A percentile compares a stretch with the other conserved stretches of the same genome.
phyloP scores from a whole-genome alignment of 1,139 yeast genomes.

The Pneumocystis canis region DNA sequence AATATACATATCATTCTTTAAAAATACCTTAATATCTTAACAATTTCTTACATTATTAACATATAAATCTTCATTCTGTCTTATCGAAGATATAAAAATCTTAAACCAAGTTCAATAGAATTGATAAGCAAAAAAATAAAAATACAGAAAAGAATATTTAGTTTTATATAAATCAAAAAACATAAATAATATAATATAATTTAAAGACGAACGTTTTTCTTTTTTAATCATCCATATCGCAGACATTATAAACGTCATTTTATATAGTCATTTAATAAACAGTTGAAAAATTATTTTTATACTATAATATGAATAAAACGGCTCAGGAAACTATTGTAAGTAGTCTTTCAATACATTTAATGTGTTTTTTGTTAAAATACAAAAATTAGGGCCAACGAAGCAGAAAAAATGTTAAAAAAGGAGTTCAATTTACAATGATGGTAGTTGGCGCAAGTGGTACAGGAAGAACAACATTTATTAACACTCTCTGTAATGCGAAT shows the following conservation, averaged over 20 bases:
- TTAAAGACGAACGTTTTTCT: too few species aligned
- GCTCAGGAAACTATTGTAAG: neutral
- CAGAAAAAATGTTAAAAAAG: slow-evolving; percentile 68
- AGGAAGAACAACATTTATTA: slow-evolving; percentile 73
- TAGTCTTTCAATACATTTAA: neutral
- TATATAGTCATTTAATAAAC: neutral
- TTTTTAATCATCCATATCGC: neutral
- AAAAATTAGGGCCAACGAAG: slow-evolving; percentile 16
- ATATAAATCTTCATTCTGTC: too few species aligned
- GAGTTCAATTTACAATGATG: slow-evolving; percentile 67
- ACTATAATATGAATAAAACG: neutral
- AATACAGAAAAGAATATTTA: too few species aligned
- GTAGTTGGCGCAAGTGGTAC: slow-evolving; percentile 64
- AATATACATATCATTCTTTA: too few species aligned
- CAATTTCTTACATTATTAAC: too few species aligned
- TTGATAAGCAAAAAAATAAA: too few species aligned
- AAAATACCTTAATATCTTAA: too few species aligned
- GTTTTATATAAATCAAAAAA: too few species aligned
- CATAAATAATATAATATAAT: too few species aligned
- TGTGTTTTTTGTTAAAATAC: neutral
- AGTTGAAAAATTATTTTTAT: neutral
- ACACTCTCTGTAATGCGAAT: slow-evolving; percentile 78
- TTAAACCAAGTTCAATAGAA: too few species aligned
- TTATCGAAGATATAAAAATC: too few species aligned
- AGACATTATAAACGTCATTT: neutral